These are phyloP conservation scores for Melanogaster broomeanus DNA, from an alignment of 768 basidiomycete genomes.

Conservation along the genomic window DNA sequence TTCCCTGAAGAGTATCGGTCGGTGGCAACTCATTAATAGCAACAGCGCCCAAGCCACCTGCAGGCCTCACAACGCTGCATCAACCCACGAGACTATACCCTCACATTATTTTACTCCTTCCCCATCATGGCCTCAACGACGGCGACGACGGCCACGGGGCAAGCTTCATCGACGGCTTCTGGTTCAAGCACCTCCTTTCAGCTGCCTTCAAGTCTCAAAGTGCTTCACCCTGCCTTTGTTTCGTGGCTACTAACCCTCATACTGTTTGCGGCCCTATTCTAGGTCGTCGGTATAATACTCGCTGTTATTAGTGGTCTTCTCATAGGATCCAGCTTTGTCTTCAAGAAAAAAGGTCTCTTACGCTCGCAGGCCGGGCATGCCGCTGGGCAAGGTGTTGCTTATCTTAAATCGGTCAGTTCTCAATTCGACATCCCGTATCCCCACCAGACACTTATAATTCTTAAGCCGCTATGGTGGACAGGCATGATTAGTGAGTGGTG, in stretches of 20 bases:
- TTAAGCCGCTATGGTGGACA: slow-evolving; percentile 86
- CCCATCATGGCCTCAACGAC: slow-evolving; percentile 32
- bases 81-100: background rate
- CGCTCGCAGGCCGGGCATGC: slow-evolving; percentile 78
- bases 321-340: slow-evolving; percentile 91
- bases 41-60: slow-evolving; percentile 5
- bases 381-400: slow-evolving; percentile 87
- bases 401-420: slow-evolving; percentile 84
- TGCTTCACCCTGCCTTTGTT: slow-evolving; percentile 16
- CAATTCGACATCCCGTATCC: background rate
- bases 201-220: slow-evolving; percentile 54
- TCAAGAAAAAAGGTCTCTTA: slow-evolving; percentile 95
- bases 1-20: too few relatives aligned
- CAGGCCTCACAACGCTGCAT: slow-evolving; percentile 9
- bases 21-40: slow-evolving; percentile 9
- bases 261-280: slow-evolving; percentile 1
- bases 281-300: slow-evolving; percentile 78
- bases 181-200: slow-evolving; percentile 34
- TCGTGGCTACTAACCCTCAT: slow-evolving; percentile 1
- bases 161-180: slow-evolving; percentile 43
- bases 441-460: slow-evolving; percentile 1
- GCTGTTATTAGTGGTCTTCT: slow-evolving; percentile 80
- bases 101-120: slow-evolving; percentile 4
- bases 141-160: slow-evolving; percentile 12
- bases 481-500: slow-evolving; percentile 81